Conservation (phyloP, 1,284 basidiomycete species). For the Ceratobasidium theobromae region DNA sequence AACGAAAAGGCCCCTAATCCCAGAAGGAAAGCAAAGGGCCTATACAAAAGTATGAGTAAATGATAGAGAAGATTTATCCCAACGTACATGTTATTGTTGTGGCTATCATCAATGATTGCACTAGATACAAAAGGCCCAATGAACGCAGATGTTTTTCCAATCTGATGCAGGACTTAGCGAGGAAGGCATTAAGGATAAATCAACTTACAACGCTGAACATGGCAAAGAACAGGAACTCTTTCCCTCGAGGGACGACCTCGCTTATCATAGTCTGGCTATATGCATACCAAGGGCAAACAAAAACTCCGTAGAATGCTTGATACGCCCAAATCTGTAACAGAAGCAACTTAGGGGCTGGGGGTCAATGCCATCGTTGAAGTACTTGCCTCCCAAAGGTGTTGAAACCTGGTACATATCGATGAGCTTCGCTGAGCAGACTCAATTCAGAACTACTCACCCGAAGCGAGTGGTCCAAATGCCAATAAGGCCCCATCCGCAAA, state of each 20-base stretch:
- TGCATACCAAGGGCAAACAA: constrained; percentile 81
- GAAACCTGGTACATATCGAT: constrained; percentile 48
- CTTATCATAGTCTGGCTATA: constrained; percentile 84
- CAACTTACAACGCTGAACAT: constrained; percentile 62
- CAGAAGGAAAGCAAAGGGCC: constrained; percentile 80
- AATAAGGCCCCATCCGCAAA: constrained; percentile 75
- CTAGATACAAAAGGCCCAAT: constrained; percentile 74
- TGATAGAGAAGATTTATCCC: constrained; percentile 39
- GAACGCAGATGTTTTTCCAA: constrained; percentile 79
- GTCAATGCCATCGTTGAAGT: constrained; percentile 40
- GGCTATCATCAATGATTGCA: constrained; percentile 47
- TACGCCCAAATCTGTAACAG: constrained; percentile 40
- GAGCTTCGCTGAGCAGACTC: not conserved
- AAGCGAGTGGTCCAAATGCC: constrained; percentile 74
- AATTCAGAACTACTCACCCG: constrained; percentile 44
- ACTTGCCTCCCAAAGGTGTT: constrained; percentile 82
- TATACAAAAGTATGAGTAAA: constrained; percentile 61
- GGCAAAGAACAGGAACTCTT: constrained; percentile 68
- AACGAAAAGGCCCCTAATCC: constrained; percentile 63
- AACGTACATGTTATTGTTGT: constrained; percentile 71
- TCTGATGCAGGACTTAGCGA: not conserved
- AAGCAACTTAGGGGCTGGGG: not conserved
- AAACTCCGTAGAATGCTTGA: constrained; percentile 67
- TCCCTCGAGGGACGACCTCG: constrained; percentile 68
- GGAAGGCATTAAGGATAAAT: constrained; percentile 27